Evolutionary conservation across 257 asterid genomes (phyloP).

Genomic region (Solanum dulcamara): DNA sequence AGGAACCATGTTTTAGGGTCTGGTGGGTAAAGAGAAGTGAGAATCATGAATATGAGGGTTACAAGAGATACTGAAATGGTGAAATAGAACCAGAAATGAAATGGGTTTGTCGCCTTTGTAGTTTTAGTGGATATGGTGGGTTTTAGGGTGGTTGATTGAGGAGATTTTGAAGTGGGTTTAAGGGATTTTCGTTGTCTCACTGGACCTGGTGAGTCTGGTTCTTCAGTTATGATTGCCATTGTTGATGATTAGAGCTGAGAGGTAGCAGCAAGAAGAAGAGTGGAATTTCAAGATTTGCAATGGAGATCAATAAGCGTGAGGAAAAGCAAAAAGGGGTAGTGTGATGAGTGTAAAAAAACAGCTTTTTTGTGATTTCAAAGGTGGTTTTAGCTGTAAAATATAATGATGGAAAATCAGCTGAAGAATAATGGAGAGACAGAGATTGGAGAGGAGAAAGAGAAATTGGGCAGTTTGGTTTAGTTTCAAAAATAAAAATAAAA

Average conservation of each 20-base stretch:
- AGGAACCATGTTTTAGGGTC: constrained; percentile 83
- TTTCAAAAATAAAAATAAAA: neutral
- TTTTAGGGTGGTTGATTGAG: constrained; percentile 12
- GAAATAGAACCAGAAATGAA: constrained; percentile 77
- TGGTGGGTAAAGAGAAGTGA: constrained; percentile 47
- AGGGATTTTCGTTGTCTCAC: constrained; percentile 22
- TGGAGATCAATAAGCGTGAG: neutral
- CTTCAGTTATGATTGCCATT: constrained; percentile 71
- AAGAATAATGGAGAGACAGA: neutral
- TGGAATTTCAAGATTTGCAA: neutral
- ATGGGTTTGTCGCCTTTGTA: constrained; percentile 33
- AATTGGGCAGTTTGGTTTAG: neutral
- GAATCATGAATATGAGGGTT: constrained; percentile 28
- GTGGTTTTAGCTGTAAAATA: neutral
- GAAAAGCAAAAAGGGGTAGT: neutral
- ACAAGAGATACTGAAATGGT: constrained; percentile 44
- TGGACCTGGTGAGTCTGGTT: constrained; percentile 34
- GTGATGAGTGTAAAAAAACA: neutral
- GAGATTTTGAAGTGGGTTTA: constrained; percentile 17
- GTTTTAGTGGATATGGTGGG: constrained; percentile 10
- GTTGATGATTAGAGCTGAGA: neutral
- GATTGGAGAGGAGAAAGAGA: neutral
- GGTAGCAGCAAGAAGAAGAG: neutral
- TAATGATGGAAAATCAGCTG: neutral
- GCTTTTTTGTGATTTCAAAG: neutral